Conservation (phyloP, 345 rosid species). For the Abelmoschus esculentus region DNA sequence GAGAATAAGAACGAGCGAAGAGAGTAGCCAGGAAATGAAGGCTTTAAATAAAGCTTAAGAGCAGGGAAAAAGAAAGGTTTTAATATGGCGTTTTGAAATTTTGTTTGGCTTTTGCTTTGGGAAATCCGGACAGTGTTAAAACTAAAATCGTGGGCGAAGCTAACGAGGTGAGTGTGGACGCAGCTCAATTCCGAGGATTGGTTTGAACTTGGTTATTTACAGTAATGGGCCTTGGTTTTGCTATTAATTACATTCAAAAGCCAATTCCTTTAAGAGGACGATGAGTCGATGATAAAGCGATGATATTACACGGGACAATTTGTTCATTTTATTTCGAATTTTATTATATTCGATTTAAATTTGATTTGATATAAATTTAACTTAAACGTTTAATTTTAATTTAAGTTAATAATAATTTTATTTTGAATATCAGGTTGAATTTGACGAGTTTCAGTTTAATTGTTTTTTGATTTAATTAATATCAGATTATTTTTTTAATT, state of each 20-base stretch:
- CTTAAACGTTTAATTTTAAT: no score
- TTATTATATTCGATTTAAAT: no score
- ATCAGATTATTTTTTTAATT: no score
- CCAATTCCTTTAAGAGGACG: not conserved
- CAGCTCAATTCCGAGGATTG: not conserved
- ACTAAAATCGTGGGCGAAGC: constrained; percentile 24
- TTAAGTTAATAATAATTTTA: no score
- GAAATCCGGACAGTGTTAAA: constrained; percentile 23
- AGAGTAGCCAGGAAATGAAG: constrained; percentile 36
- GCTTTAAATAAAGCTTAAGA: not conserved
- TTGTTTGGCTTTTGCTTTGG: constrained; percentile 25
- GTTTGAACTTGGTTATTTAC: not conserved
- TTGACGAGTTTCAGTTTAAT: no score
- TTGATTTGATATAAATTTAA: no score
- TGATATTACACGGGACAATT: no score
- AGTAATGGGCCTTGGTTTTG: not conserved
- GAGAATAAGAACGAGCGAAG: constrained; percentile 15
- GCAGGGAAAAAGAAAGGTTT: no score
- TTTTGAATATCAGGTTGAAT: no score
- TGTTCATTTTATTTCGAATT: no score
- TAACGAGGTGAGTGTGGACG: constrained; percentile 18
- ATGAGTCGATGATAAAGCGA: no score
- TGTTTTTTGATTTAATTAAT: no score
- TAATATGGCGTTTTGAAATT: not conserved
- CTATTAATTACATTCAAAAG: constrained; percentile 14